phyloP scores from a whole-genome alignment of 306 rosid genomes.

The Vigna unguiculata region DNA sequence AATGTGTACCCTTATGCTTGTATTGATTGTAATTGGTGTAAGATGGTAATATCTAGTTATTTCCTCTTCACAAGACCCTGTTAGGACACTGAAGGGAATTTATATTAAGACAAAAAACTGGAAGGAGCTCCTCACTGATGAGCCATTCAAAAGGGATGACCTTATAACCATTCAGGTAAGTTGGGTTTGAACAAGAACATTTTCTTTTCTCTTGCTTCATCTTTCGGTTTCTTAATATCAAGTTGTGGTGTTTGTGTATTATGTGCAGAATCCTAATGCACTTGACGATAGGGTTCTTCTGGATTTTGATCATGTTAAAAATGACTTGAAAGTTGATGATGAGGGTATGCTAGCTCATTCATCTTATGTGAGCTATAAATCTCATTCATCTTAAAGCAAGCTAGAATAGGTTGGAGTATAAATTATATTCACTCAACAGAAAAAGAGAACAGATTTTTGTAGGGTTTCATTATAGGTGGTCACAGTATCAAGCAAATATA shows the following conservation, averaged over 20 bases:
- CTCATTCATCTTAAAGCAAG: no score
- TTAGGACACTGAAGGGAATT: conserved; percentile 66
- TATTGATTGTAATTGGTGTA: conserved; percentile 47
- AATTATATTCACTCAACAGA: no score
- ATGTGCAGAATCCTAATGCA: conserved; percentile 92
- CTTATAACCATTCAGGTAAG: conserved; percentile 91
- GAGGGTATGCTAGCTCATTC: conserved; percentile 70
- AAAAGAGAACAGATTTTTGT: no score
- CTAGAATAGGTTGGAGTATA: no score
- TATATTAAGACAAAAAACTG: conserved; percentile 93
- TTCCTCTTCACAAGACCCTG: conserved; percentile 42
- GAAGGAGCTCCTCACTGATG: conserved; percentile 98
- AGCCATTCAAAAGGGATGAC: conserved; percentile 83
- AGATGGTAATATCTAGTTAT: conserved; percentile 38
- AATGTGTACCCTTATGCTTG: conserved; percentile 46
- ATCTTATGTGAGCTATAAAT: conserved; percentile 33
- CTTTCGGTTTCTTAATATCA: conserved; percentile 35
- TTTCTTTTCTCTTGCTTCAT: conserved; percentile 35
- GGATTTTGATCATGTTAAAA: conserved; percentile 94
- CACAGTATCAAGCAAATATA: no score
- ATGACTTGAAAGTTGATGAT: conserved; percentile 77
- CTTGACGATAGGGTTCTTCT: conserved; percentile 80
- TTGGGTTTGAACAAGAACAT: conserved; percentile 36
- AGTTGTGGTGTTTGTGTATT: conserved; percentile 33
- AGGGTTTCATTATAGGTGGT: no score